Percentiles rank a stretch among this genome's conserved stretches.
Conservation (phyloP, 1,284 basidiomycete species). For the Cutaneotrichosporon spelunceum region DNA sequence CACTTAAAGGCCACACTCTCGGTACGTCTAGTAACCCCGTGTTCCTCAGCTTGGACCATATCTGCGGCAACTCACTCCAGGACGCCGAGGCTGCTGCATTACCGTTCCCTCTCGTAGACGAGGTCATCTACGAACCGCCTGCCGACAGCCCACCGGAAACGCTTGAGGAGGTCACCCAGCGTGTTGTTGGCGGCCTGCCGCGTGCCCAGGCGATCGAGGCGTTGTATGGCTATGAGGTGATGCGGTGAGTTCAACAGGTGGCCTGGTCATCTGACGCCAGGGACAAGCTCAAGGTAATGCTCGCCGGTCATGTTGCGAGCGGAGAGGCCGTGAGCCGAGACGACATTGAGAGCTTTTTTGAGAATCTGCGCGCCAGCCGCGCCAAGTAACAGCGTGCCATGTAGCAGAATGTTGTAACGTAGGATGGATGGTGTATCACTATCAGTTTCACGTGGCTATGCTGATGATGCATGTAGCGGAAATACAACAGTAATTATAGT, state of each 20-base stretch:
- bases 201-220: conserved; percentile 50
- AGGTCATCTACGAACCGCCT: conserved; percentile 49
- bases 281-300: conserved; percentile 41
- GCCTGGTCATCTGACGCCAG: conserved; percentile 14
- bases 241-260: conserved; percentile 21
- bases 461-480: background rate
- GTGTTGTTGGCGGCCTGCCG: conserved; percentile 40
- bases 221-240: conserved; percentile 41
- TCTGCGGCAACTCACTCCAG: background rate
- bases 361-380: conserved; percentile 21
- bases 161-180: conserved; percentile 43
- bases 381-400: background rate
- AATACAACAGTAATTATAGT: background rate
- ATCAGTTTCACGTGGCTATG: background rate
- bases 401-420: background rate
- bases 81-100: background rate
- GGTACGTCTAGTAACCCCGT: background rate
- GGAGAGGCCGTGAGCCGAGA: conserved; percentile 39
- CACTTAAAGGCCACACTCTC: conserved; percentile 26
- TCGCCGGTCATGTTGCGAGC: conserved; percentile 29
- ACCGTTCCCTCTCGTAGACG: conserved; percentile 47
- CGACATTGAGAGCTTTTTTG: conserved; percentile 45
- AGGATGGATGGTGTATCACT: background rate
- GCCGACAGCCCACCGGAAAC: conserved; percentile 42
- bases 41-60: background rate